Conservation (phyloP, 257 asterid species). For the Datura wrightii region DNA sequence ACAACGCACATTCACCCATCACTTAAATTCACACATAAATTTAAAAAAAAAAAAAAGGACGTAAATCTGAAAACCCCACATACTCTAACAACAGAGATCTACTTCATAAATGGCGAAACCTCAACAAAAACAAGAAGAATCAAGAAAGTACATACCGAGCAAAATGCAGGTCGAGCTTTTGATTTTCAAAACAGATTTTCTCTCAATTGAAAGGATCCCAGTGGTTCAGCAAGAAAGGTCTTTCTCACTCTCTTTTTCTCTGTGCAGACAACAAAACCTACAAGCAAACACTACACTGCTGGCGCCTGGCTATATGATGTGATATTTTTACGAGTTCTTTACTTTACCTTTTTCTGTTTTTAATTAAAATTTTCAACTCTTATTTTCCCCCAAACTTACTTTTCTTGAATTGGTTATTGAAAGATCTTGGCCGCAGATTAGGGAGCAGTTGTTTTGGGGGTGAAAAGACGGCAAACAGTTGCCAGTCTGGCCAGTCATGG, state of each 20-base stretch:
- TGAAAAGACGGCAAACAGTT: background rate
- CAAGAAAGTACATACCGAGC: background rate
- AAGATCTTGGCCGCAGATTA: background rate
- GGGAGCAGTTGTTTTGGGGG: background rate
- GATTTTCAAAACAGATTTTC: background rate
- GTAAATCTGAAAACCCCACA: slow-evolving; percentile 7
- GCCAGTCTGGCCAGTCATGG: background rate
- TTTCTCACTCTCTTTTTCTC: background rate
- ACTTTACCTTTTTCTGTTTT: background rate
- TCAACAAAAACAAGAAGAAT: background rate
- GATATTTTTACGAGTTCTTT: background rate
- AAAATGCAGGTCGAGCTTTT: background rate
- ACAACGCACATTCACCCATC: background rate
- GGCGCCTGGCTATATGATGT: background rate
- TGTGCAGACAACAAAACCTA: slow-evolving; percentile 22
- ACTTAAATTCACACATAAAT: background rate
- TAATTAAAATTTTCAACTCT: background rate
- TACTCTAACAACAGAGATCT: background rate
- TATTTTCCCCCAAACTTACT: background rate
- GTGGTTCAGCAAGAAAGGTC: background rate
- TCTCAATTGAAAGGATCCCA: background rate
- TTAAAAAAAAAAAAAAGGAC: background rate
- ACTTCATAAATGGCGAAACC: background rate
- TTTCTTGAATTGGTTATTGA: background rate
- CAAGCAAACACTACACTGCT: background rate